These are phyloP conservation scores for Globisporangium heterothallicum DNA, from an alignment of 352 stramenopile genomes.

Conservation along the genomic window DNA sequence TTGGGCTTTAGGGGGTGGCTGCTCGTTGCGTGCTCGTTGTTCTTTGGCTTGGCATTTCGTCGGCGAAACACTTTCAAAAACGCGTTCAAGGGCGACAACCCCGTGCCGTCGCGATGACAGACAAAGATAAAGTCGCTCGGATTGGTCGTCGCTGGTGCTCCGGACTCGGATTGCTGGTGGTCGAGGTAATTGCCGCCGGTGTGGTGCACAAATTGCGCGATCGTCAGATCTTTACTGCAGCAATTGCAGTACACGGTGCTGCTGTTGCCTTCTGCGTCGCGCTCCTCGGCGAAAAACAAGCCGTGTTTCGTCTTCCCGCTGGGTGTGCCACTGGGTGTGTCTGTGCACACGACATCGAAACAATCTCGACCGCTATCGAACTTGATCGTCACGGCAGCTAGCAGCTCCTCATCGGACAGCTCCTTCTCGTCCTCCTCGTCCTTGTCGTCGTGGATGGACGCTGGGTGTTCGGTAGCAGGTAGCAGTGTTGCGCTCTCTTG, in stretches of 20 bases:
- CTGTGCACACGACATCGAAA: slow-evolving; percentile 9
- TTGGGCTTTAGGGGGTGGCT: too few species aligned
- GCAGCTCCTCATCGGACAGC: background rate
- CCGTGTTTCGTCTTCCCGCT: slow-evolving; percentile 1
- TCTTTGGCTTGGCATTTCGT: background rate
- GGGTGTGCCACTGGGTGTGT: slow-evolving; percentile 1
- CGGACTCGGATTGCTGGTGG: background rate
- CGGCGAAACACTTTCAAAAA: slow-evolving; percentile 7
- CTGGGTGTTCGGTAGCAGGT: too few species aligned
- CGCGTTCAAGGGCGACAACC: background rate
- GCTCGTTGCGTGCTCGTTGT: too few species aligned
- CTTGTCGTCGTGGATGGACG: too few species aligned
- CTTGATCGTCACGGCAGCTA: background rate
- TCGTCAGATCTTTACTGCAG: slow-evolving; percentile 6
- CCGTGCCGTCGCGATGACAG: slow-evolving; percentile 1
- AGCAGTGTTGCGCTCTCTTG: too few species aligned
- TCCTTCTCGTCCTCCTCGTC: background rate
- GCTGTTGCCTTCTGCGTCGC: background rate
- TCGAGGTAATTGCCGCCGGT: background rate
- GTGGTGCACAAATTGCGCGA: slow-evolving; percentile 10
- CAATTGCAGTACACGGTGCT: slow-evolving; percentile 5
- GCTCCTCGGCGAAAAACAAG: too few species aligned
- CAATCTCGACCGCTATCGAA: background rate
- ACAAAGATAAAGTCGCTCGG: slow-evolving; percentile 12
- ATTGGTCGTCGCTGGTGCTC: background rate